A percentile compares a stretch with the other conserved stretches of the same genome.
These are phyloP conservation scores for Rosa hybrid DNA, from an alignment of 331 rosid species.

Conservation along the genomic window DNA sequence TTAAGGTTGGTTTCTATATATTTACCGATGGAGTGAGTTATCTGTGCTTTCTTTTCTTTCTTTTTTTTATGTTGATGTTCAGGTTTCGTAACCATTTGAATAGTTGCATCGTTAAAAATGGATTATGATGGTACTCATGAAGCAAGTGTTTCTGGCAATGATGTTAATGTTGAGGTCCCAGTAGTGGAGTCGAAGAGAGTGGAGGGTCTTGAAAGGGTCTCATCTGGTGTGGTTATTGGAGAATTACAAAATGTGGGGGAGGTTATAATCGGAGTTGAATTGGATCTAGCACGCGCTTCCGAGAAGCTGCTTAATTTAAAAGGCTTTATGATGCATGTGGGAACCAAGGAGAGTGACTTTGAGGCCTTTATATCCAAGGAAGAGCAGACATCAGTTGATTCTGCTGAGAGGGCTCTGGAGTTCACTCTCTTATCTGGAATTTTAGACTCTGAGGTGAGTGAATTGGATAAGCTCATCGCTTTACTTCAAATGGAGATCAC, in stretches of 20 bases:
- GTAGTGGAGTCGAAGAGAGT: no score
- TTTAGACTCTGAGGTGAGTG: slow-evolving; percentile 68
- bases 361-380: slow-evolving; percentile 49
- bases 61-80: slow-evolving; percentile 13
- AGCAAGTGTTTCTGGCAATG: slow-evolving; percentile 34
- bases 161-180: slow-evolving; percentile 5
- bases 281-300: slow-evolving; percentile 55
- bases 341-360: slow-evolving; percentile 58
- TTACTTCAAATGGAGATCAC: slow-evolving; percentile 48
- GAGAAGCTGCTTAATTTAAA: slow-evolving; percentile 74
- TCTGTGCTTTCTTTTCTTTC: neutral
- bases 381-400: slow-evolving; percentile 41
- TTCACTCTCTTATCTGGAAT: slow-evolving; percentile 72
- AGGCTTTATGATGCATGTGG: slow-evolving; percentile 71
- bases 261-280: slow-evolving; percentile 45
- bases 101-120: slow-evolving; percentile 25
- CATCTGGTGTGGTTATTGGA: slow-evolving; percentile 32
- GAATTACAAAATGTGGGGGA: slow-evolving; percentile 37
- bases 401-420: slow-evolving; percentile 49
- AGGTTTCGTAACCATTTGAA: slow-evolving; percentile 21
- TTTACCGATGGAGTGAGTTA: neutral
- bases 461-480: slow-evolving; percentile 53
- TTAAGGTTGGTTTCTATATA: neutral
- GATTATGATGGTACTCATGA: slow-evolving; percentile 38
- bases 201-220: slow-evolving; percentile 24